phyloP scores from a whole-genome alignment of 805 yeast species.

The Candida cerambycidarum region DNA sequence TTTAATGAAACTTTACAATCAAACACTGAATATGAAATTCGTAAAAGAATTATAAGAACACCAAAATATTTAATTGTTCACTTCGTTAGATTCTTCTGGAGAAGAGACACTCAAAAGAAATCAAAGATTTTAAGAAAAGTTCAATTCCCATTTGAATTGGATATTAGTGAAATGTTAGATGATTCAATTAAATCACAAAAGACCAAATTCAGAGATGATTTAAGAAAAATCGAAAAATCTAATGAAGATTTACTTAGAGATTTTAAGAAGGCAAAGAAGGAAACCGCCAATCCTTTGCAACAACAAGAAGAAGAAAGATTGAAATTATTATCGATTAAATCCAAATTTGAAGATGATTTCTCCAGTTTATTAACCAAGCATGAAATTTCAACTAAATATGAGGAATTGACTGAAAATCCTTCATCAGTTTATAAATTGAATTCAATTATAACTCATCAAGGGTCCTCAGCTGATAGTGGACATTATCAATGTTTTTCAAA shows the following conservation, averaged over 20 bases:
- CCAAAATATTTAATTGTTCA: conserved; percentile 90
- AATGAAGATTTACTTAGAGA: conserved; percentile 71
- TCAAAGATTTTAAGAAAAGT: conserved; percentile 93
- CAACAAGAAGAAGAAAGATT: conserved; percentile 54
- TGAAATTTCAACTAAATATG: conserved; percentile 19
- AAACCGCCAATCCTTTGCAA: conserved; percentile 47
- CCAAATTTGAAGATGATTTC: conserved; percentile 53
- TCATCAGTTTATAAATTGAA: conserved; percentile 81
- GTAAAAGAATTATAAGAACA: conserved; percentile 63
- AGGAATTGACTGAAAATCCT: conserved; percentile 68
- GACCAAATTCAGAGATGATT: conserved; percentile 69
- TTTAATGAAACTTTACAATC: conserved; percentile 66
- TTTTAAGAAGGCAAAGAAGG: conserved; percentile 56
- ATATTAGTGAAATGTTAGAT: conserved; percentile 80
- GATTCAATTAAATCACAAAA: conserved; percentile 69
- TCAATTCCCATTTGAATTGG: conserved; percentile 90
- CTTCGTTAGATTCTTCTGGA: conserved; percentile 95
- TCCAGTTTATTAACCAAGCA: conserved; percentile 41
- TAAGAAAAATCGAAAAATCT: conserved; percentile 73
- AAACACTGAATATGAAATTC: conserved; percentile 68
- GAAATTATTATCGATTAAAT: conserved; percentile 46
- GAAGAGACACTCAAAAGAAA: conserved; percentile 84
- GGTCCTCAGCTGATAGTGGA: conserved; percentile 95
- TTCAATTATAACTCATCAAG: conserved; percentile 89
- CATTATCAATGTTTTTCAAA: conserved; percentile 91